Evolutionary conservation across 768 basidiomycete species (phyloP).

Genomic region (Boletus reticulatus): DNA sequence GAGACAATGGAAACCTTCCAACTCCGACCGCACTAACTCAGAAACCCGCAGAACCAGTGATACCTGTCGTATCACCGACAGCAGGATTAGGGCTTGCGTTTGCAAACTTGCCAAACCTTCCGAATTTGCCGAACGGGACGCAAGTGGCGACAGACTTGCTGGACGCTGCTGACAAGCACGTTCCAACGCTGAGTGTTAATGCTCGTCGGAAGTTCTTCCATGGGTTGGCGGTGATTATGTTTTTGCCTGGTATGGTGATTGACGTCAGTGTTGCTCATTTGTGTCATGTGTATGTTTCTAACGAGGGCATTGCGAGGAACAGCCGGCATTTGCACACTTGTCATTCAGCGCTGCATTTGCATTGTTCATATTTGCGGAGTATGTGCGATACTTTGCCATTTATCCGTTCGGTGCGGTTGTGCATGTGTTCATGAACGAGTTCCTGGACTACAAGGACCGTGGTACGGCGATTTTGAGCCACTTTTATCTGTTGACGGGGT

Average conservation of each 20-base stretch:
- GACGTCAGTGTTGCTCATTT: constrained; percentile 61
- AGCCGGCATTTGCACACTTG: constrained; percentile 97
- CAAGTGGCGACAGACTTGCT: constrained; percentile 60
- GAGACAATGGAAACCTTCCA: constrained; percentile 35
- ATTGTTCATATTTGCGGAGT: constrained; percentile 93
- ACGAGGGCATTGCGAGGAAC: constrained; percentile 11
- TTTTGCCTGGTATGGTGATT: constrained; percentile 87
- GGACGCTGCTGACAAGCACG: constrained; percentile 86
- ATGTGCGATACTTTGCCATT: constrained; percentile 96
- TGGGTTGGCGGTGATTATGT: constrained; percentile 93
- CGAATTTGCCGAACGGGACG: constrained; percentile 53
- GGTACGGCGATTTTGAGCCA: constrained; percentile 97
- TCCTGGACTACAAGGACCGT: constrained; percentile 90
- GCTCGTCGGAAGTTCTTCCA: constrained; percentile 97
- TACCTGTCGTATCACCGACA: constrained; percentile 11
- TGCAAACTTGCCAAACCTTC: constrained; percentile 51
- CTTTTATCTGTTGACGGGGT: constrained; percentile 95
- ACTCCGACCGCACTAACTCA: constrained; percentile 24
- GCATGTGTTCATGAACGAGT: constrained; percentile 97
- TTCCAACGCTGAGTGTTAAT: constrained; percentile 88
- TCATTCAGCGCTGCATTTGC: constrained; percentile 95
- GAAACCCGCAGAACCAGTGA: constrained; percentile 15
- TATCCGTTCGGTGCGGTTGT: constrained; percentile 93
- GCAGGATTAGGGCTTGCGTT: constrained; percentile 35
- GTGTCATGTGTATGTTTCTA: constrained; percentile 8